Conservation (phyloP, 176 grass and related monocot species). For the Cymbopogon citratus region DNA sequence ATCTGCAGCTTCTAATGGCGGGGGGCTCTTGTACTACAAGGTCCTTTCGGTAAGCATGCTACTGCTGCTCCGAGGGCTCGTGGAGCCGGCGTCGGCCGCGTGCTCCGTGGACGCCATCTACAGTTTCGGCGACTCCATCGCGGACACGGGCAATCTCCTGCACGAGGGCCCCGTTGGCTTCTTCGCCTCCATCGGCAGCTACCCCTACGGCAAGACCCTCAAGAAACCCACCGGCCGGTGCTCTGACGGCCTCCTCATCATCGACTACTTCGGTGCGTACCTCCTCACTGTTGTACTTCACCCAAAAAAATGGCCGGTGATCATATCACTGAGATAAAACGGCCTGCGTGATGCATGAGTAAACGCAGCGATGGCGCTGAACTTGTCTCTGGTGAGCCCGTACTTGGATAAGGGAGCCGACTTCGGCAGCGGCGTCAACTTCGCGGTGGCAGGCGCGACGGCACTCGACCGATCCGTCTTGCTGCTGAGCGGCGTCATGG, state of each 20-base stretch:
- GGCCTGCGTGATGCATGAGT: not conserved
- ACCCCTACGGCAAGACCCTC: slow-evolving; percentile 69
- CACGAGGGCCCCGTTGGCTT: slow-evolving; percentile 47
- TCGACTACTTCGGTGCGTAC: slow-evolving; percentile 80
- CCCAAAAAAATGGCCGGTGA: not conserved
- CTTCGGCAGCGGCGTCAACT: slow-evolving; percentile 69
- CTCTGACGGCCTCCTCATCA: slow-evolving; percentile 94
- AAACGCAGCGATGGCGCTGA: slow-evolving; percentile 61
- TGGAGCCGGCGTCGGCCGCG: slow-evolving; percentile 7
- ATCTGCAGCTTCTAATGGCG: not conserved
- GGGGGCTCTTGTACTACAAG: not conserved
- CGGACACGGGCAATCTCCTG: slow-evolving; percentile 91
- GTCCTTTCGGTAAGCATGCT: not conserved
- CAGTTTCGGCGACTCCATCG: slow-evolving; percentile 93
- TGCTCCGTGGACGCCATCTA: slow-evolving; percentile 82
- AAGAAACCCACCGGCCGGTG: slow-evolving; percentile 73
- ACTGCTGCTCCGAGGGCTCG: not conserved
- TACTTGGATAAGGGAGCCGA: slow-evolving; percentile 62
- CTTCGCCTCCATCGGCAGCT: slow-evolving; percentile 76
- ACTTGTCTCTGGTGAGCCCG: slow-evolving; percentile 62
- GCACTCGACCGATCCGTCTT: slow-evolving; percentile 54
- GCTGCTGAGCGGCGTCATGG: slow-evolving; percentile 31
- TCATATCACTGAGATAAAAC: no score
- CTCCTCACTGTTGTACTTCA: no score
- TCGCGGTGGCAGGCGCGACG: slow-evolving; percentile 84